phyloP scores from a whole-genome alignment of 345 rosid species.

The Psidium friedrichsthalianum region DNA sequence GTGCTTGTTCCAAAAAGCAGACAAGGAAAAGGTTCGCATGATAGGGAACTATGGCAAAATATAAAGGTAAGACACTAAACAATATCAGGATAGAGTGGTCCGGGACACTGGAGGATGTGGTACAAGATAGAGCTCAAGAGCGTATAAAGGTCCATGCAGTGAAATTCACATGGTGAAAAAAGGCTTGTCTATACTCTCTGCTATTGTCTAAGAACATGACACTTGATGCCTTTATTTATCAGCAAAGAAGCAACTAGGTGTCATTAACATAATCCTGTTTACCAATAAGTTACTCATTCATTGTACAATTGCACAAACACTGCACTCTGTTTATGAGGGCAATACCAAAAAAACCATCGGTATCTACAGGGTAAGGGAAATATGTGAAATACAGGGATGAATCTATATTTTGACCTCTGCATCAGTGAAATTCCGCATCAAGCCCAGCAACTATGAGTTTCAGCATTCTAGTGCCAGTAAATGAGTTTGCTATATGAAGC shows the following conservation, averaged over 20 bases:
- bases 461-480: not conserved
- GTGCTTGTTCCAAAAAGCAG: not conserved
- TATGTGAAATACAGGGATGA: not conserved
- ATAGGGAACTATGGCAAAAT: not conserved
- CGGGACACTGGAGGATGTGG: not conserved
- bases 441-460: not conserved
- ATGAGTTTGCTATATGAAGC: not conserved
- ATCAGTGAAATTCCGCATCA: not conserved
- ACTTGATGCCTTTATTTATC: not conserved
- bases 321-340: not conserved
- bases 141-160: not conserved
- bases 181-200: not conserved
- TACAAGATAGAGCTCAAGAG: not conserved
- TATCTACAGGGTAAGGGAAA: not conserved
- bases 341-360: not conserved
- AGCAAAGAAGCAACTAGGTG: not conserved
- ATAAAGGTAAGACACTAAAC: not conserved
- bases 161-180: not conserved
- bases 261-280: not conserved
- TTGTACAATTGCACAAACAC: not conserved
- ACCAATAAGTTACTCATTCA: not conserved
- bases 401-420: not conserved
- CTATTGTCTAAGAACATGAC: not conserved
- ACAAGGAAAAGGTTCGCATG: not conserved
- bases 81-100: not conserved